Base-by-base conservation (phyloP, 441 rosid genomes). In the Aleurites moluccanus region DNA sequence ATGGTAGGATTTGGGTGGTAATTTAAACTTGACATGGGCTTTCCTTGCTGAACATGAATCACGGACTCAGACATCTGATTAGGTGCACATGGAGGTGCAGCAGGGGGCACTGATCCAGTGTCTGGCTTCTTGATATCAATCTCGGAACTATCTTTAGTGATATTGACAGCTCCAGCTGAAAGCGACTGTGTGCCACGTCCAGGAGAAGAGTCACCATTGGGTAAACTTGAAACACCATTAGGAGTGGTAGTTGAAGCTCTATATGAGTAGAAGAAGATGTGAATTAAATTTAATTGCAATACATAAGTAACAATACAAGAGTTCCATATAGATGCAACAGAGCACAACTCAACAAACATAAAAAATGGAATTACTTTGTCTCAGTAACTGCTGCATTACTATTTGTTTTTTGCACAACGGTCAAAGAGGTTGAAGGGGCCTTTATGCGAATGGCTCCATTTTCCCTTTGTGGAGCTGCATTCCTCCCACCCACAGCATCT, bases 401-500 rank as follows among this genome's bases (percentile, higher is more conserved):
- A 77, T 82, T 88, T 52, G 72, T 83, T 85, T 82, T 85, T 80
- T 70, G 87, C 28, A 70, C 62, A 70, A 69, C 62, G 53, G 76
- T 78, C 7, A 50, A 60, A 35, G 85, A 69, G 44, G 63, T 75
- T 64, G 74, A 49, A 64, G 84, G 68, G 64, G 84, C 82, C 79
- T 88, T 81, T 20, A 64, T 77, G 76, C 74, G 80, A 80, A 69
- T 78, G 74, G 67, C 72, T 77, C 88, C 91, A 81, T 79, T 91
- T 55, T 83, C 98, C 86, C 92, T 86, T 75, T 80, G 86, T 64
- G 80, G 25, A 80, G 85, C 79, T 28, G 81, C 73, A 82, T 69
- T 77, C 86, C 90, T 84, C 73, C 86, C 85, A 70, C 83, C 83
- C 66, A 86, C 81, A 75, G 84, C 77, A 87, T 78, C 87, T 80